Conservation (phyloP, 2,329 filamentous ascomycete species). For the Colletotrichum magnum region DNA sequence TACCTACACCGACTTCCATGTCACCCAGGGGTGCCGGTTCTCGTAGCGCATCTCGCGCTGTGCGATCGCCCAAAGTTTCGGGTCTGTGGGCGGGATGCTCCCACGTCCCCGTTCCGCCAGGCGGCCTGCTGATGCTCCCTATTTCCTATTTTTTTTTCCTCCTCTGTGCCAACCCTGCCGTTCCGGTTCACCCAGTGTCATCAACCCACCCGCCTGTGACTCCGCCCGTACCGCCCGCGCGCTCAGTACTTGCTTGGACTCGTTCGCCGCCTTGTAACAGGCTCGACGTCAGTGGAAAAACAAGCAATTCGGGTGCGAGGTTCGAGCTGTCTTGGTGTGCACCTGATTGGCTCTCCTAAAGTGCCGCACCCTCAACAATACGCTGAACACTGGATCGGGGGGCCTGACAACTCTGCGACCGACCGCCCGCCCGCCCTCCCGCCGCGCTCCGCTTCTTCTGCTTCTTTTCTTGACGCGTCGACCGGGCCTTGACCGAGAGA, state of each 20-base stretch:
- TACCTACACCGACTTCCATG: too few species aligned
- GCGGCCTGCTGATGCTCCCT: slow-evolving; percentile 8
- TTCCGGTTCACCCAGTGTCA: neutral
- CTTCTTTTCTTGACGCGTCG: slow-evolving; percentile 37
- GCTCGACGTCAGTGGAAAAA: slow-evolving; percentile 35
- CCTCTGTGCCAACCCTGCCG: too few species aligned
- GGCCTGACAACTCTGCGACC: slow-evolving; percentile 30
- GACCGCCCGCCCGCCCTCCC: slow-evolving; percentile 30
- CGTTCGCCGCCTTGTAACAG: slow-evolving; percentile 1
- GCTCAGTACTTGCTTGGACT: neutral
- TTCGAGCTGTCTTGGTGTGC: slow-evolving; percentile 23
- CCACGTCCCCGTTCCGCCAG: slow-evolving; percentile 22
- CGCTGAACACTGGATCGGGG: slow-evolving; percentile 11
- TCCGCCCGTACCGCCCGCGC: neutral
- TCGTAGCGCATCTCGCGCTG: slow-evolving; percentile 27
- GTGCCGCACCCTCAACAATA: slow-evolving; percentile 17
- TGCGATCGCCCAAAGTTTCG: slow-evolving; percentile 30
- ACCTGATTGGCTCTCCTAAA: slow-evolving; percentile 31
- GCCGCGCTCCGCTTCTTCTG: slow-evolving; percentile 31
- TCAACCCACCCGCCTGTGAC: neutral
- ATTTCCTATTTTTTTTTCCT: neutral
- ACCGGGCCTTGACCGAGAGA: neutral
- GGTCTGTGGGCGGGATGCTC: slow-evolving; percentile 33
- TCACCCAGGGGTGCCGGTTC: slow-evolving; percentile 8
- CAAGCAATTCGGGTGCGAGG: slow-evolving; percentile 35